Evolutionary conservation across 257 asterid species (phyloP).

Genomic region (Apocynum venetum): DNA sequence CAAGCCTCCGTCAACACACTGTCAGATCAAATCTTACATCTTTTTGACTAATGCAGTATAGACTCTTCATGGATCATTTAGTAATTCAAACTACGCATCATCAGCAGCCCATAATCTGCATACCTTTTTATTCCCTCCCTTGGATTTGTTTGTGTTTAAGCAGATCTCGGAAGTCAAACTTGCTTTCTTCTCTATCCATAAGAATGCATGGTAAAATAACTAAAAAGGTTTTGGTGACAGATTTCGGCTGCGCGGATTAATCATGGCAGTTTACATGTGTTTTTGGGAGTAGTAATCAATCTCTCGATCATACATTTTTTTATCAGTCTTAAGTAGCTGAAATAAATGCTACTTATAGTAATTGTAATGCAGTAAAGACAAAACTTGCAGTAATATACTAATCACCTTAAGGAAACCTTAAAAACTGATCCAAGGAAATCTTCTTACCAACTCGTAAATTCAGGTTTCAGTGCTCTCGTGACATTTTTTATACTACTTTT

Average conservation of each 20-base stretch:
- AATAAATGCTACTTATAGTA: background rate
- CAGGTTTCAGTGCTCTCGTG: too few species aligned
- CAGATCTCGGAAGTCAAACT: conserved; percentile 5
- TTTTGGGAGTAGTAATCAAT: background rate
- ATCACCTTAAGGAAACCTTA: background rate
- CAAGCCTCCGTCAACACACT: conserved; percentile 5
- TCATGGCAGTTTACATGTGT: background rate
- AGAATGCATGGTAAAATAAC: background rate
- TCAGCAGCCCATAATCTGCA: background rate
- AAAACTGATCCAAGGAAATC: background rate
- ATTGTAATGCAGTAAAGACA: background rate
- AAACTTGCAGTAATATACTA: background rate
- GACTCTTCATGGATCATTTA: background rate
- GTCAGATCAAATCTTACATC: conserved; percentile 9
- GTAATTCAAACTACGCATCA: background rate
- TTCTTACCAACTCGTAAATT: too few species aligned
- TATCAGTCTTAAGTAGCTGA: background rate
- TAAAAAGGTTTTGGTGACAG: background rate
- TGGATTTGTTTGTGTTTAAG: background rate
- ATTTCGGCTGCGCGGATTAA: background rate
- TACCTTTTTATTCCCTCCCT: background rate
- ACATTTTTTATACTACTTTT: too few species aligned
- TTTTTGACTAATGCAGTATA: conserved; percentile 4
- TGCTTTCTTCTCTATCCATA: background rate
- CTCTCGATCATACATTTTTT: background rate